Conservation (phyloP, 2,329 filamentous ascomycete species). For the Aureobasidium sp. region DNA sequence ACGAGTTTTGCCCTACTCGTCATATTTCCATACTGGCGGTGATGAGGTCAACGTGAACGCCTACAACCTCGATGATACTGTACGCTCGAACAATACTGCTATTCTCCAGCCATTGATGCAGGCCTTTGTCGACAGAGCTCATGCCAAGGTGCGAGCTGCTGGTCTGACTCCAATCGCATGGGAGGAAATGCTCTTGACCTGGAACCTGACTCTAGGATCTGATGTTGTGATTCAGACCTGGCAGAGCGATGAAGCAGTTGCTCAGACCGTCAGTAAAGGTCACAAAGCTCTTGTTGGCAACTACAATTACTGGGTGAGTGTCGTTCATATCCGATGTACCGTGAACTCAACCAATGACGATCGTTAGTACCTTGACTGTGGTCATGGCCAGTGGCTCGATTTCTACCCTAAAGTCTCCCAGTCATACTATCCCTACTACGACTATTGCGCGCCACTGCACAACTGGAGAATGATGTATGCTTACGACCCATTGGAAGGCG, state of each 20-base stretch:
- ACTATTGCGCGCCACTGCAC: constrained; percentile 76
- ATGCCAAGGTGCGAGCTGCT: constrained; percentile 55
- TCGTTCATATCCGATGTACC: not conserved
- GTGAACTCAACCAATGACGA: not conserved
- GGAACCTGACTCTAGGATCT: constrained; percentile 65
- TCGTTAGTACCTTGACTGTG: constrained; percentile 70
- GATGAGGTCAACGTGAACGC: constrained; percentile 78
- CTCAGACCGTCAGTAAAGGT: constrained; percentile 54
- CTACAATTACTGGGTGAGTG: constrained; percentile 67
- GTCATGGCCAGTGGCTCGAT: constrained; percentile 71
- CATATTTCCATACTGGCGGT: constrained; percentile 79
- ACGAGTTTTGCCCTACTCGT: constrained; percentile 58
- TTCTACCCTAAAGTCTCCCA: constrained; percentile 51
- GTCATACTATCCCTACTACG: constrained; percentile 60
- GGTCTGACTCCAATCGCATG: constrained; percentile 72
- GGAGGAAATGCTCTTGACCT: constrained; percentile 78
- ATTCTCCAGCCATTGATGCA: constrained; percentile 72
- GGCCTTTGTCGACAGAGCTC: constrained; percentile 64
- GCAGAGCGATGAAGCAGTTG: constrained; percentile 58
- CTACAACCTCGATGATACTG: constrained; percentile 65
- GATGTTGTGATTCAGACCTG: constrained; percentile 75
- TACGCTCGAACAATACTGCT: constrained; percentile 56
- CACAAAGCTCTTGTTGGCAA: constrained; percentile 68
- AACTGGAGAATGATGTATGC: constrained; percentile 77
- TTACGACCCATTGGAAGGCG: constrained; percentile 63